These are phyloP conservation scores for Chaetomidium leptoderma DNA, from an alignment of 495 filamentous ascomycete genomes.

Conservation along the genomic window DNA sequence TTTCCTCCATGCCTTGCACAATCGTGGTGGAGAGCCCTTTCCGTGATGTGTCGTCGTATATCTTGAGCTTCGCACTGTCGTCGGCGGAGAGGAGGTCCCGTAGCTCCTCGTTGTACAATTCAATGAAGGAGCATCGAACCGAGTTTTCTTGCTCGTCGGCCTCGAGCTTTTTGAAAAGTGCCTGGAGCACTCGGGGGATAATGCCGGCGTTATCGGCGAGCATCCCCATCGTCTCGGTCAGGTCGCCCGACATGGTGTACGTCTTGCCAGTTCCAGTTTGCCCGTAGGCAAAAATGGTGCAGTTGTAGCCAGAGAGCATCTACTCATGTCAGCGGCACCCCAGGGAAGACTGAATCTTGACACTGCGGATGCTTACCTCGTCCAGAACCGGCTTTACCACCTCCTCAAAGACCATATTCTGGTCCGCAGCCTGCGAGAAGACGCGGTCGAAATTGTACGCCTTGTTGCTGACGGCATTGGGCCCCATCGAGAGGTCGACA, in stretches of 20 bases:
- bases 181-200: constrained; percentile 82
- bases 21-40: constrained; percentile 74
- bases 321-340: constrained; percentile 34
- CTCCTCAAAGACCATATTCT: constrained; percentile 87
- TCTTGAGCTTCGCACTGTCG: constrained; percentile 82
- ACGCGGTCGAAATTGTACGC: constrained; percentile 95
- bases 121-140: constrained; percentile 97
- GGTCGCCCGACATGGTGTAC: constrained; percentile 98
- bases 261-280: constrained; percentile 98
- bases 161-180: constrained; percentile 79
- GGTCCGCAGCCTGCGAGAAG: constrained; percentile 92
- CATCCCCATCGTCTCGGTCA: constrained; percentile 78
- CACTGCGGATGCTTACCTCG: constrained; percentile 56
- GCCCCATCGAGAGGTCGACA: constrained; percentile 87
- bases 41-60: constrained; percentile 83
- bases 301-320: constrained; percentile 97
- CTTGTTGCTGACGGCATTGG: constrained; percentile 88
- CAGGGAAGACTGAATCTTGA: neutral
- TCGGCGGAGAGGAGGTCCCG: constrained; percentile 80
- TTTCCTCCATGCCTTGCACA: constrained; percentile 97
- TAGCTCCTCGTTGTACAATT: constrained; percentile 95
- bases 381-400: constrained; percentile 87
- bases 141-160: constrained; percentile 73
- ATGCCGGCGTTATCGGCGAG: constrained; percentile 90
- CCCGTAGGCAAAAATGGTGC: constrained; percentile 97